Evolutionary conservation across 2,329 filamentous ascomycete genomes (phyloP), one percentile per base, ranked within the genome.

Genomic region (Venturia nashicola): DNA sequence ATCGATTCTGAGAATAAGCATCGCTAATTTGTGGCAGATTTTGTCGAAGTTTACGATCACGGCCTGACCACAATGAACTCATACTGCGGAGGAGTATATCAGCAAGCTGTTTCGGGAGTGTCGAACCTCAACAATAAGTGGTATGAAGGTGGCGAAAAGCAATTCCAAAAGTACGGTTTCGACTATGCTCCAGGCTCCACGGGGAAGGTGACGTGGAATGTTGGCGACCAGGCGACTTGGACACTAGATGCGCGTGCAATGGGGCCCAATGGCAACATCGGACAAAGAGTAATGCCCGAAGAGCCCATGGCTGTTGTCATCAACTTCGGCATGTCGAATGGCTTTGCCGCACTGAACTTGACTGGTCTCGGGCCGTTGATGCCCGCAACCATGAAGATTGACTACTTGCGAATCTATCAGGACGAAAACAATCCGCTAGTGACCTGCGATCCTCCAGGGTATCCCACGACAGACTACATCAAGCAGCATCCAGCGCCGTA

Each of bases 331-430:
- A 88, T 90, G 82, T 86, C 83, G 5, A 79, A 80, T 69, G 83
- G 82, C 72, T 89, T 89, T 72, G 83, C 86, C 0, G 72, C 77
- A 5, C 76, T 89, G 66, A 84, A 88, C 69, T 73, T 84, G 65
- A 79, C 79, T 1, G 83, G 81, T 36, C 74, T 89, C 32, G 75
- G 72, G 5, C 69, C 78, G 18, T 74, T 83, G 54, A 77, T 88
- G 69, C 86, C 86, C 2, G 86, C 84, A 2, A 83, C 78, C 2
- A 86, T 89, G 80, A 79, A 85, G 2, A 77, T 89, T 65, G 86
- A 89, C 72, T 89, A 88, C 71, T 79, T 90, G 63, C 82, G 87
- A 16, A 86, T 89, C 61, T 89, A 89, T 69, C 86, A 89, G 72
- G 82, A 86, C 66, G 79, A 81, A 16, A 79, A 82, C 62, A 76